Evolutionary conservation across 1,139 yeast genomes (phyloP).

Genomic region (Zygoascus sp.): DNA sequence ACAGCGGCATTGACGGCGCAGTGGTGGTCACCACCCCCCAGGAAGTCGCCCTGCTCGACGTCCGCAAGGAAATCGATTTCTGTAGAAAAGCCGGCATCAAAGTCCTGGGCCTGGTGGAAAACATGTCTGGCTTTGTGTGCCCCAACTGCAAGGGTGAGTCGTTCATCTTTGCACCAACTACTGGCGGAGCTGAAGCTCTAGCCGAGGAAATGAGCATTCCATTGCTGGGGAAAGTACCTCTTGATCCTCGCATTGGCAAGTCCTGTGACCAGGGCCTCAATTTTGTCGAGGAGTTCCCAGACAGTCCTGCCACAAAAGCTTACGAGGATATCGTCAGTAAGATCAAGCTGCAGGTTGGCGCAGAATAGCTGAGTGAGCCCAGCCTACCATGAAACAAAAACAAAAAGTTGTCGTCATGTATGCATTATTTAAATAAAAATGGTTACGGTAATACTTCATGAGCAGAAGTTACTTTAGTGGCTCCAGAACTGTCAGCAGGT

Average conservation of each 20-base stretch:
- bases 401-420: not conserved
- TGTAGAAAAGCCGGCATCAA: constrained; percentile 86
- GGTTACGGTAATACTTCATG: not conserved
- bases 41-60: constrained; percentile 92
- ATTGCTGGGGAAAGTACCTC: constrained; percentile 86
- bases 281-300: constrained; percentile 74
- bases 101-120: constrained; percentile 87
- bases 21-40: constrained; percentile 95
- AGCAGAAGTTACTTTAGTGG: not conserved
- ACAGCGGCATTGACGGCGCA: constrained; percentile 93
- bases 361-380: not conserved
- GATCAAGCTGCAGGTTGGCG: constrained; percentile 15
- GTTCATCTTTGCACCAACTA: constrained; percentile 86
- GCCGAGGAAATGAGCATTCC: constrained; percentile 75
- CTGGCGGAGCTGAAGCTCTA: constrained; percentile 89
- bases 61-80: constrained; percentile 91
- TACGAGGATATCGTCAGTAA: constrained; percentile 66
- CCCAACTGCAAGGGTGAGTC: constrained; percentile 91
- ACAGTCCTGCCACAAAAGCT: constrained; percentile 89
- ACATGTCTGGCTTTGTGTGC: constrained; percentile 98
- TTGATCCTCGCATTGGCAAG: constrained; percentile 90
- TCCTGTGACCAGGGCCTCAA: constrained; percentile 88
- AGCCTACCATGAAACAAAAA: too few relatives aligned
- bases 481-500: constrained; percentile 2
- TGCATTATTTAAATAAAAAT: not conserved